phyloP scores from a whole-genome alignment of 2,329 filamentous ascomycete genomes.

The Aspergillus ustus region DNA sequence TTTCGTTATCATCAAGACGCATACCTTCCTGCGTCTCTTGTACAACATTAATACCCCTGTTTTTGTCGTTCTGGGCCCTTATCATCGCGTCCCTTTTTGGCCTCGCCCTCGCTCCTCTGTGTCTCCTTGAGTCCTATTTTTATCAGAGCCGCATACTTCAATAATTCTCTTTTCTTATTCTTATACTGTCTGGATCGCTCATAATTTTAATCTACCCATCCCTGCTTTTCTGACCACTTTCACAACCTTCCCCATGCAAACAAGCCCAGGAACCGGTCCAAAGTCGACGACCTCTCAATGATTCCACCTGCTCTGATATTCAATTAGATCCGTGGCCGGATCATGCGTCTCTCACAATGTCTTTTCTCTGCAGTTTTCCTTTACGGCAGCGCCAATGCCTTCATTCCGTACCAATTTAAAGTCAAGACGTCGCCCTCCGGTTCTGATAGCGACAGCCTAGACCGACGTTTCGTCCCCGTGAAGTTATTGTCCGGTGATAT shows the following conservation, averaged over 20 bases:
- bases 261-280: not conserved
- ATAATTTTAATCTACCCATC: conserved; percentile 3
- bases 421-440: conserved; percentile 22
- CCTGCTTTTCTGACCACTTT: not conserved
- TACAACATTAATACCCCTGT: conserved; percentile 7
- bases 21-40: conserved; percentile 5
- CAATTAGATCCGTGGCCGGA: conserved; percentile 23
- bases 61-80: conserved; percentile 5
- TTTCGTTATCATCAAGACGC: conserved; percentile 5
- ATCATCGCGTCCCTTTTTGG: conserved; percentile 1
- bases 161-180: conserved; percentile 4
- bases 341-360: conserved; percentile 45
- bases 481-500: conserved; percentile 22
- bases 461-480: conserved; percentile 42
- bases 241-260: conserved; percentile 2
- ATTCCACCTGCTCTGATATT: not conserved
- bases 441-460: conserved; percentile 25
- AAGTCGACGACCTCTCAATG: conserved; percentile 12
- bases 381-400: conserved; percentile 45
- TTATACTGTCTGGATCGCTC: not conserved
- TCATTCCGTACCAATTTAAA: conserved; percentile 47
- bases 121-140: conserved; percentile 13
- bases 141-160: conserved; percentile 5
- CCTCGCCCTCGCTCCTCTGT: conserved; percentile 8
- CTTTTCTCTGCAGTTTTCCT: conserved; percentile 37